Evolutionary conservation across 495 filamentous ascomycete genomes (phyloP), one percentile per base, ranked within the genome.

Genomic region (Choiromyces venosus): DNA sequence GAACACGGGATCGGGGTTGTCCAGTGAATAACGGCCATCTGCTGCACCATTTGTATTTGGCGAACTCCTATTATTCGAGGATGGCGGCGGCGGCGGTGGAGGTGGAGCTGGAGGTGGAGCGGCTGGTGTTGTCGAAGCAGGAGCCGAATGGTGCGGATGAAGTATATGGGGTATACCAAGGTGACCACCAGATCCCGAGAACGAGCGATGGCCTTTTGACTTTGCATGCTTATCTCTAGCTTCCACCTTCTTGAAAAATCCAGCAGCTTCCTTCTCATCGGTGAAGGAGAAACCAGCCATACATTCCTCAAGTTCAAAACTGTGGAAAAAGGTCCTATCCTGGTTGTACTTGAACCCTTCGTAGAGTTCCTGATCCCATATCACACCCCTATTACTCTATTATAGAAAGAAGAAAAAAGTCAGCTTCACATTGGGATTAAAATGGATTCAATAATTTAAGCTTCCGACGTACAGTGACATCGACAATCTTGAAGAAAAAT

Each of bases 331-430:
- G 40, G 91, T 93, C 67, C 95, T 91, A 82, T 99, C 96, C 79
- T 95, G 93, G 81, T 97, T 95, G 83, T 98, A 99, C 46, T 86
- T 86, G 85, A 97, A 98, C 65, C 89, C 90, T 69, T 99, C 93
- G 82, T 94, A 98, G 77, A 98, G 91, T 82, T 99, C 95, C 84
- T 97, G 93, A 81, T 99, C 95, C 95, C 95, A 99, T 77, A 99
- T 90, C 37, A 99, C 96, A 67, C 96, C 95, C 78, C 90, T 88
- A 82, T 88, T 89, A 65, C 91, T 85, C 79, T 81, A 39, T 69
- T 39, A 46, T 46, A n/a, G n/a, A n/a, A n/a, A n/a, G n/a, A n/a
- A n/a, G n/a, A n/a, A 12, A 33, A 36, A 70, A 33, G 36, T 72
- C 40, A 16, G 36, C 38, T 73, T 37, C 33, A 37, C 67, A 37